These are phyloP conservation scores for Coelastrella sp. DNA, from an alignment of 139 green algal species.

Conservation along the genomic window DNA sequence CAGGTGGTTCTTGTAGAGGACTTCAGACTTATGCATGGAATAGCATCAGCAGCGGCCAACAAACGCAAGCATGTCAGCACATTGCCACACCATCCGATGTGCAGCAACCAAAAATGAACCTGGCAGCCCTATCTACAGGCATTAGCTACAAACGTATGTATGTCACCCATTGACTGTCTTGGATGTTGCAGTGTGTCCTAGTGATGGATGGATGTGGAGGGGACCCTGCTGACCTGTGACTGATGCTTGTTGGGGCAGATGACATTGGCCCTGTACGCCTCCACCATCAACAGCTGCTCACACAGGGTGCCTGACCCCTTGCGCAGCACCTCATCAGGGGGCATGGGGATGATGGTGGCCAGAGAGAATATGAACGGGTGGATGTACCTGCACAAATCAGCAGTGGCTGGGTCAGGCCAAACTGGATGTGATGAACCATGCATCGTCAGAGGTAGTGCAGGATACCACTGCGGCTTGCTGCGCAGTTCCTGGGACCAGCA, in stretches of 20 bases:
- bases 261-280: slow-evolving; percentile 80
- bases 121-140: too few relatives aligned
- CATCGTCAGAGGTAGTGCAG: too few relatives aligned
- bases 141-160: too few relatives aligned
- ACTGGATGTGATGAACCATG: too few relatives aligned
- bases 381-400: slow-evolving; percentile 84
- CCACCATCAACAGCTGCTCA: slow-evolving; percentile 98
- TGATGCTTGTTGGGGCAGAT: slow-evolving; percentile 98
- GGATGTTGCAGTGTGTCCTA: too few relatives aligned
- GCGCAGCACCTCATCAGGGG: slow-evolving; percentile 96
- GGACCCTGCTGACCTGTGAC: slow-evolving; percentile 17
- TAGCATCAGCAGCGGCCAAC: too few relatives aligned
- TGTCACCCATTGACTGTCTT: background rate
- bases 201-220: too few relatives aligned
- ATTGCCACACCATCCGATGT: too few relatives aligned
- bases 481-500: background rate
- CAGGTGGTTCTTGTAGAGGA: slow-evolving; percentile 79
- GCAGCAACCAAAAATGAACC: too few relatives aligned
- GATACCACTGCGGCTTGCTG: too few relatives aligned
- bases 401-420: too few relatives aligned
- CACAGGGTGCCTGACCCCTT: slow-evolving; percentile 97
- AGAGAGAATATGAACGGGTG: slow-evolving; percentile 99
- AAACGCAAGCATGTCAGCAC: too few relatives aligned
- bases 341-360: slow-evolving; percentile 98
- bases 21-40: slow-evolving; percentile 15